A percentile compares a stretch with the other conserved stretches of the same genome.
phyloP scores from a whole-genome alignment of 495 filamentous ascomycete species.

The Penicillium robsamsonii region DNA sequence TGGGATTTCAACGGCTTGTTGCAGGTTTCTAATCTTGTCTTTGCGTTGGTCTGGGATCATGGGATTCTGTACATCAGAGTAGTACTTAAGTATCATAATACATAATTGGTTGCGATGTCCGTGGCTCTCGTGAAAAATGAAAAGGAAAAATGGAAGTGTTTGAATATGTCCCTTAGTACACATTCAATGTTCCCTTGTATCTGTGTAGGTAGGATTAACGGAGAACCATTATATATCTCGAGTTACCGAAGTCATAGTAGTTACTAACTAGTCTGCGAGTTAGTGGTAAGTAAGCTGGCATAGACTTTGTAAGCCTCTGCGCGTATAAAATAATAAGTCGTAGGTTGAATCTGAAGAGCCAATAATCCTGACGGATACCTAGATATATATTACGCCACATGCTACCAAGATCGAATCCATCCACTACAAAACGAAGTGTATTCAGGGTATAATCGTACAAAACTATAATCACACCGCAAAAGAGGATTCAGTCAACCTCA shows the following conservation, averaged over 20 bases:
- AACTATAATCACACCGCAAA: constrained; percentile 23
- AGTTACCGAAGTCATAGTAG: too few species aligned
- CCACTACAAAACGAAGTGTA: constrained; percentile 18
- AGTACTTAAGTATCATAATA: background rate
- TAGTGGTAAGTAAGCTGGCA: too few species aligned
- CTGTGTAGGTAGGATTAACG: too few species aligned
- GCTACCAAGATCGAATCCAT: background rate
- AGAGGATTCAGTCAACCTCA: background rate
- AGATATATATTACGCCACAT: background rate
- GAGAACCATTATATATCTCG: too few species aligned
- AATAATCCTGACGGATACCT: background rate
- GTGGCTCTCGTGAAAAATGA: background rate
- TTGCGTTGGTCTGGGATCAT: background rate
- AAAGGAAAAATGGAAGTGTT: background rate
- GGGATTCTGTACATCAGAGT: background rate
- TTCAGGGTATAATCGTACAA: constrained; percentile 37
- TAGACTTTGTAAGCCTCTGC: background rate
- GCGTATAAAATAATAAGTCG: background rate
- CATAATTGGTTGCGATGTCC: background rate
- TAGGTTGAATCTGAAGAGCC: background rate
- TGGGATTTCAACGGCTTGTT: background rate
- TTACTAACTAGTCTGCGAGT: too few species aligned
- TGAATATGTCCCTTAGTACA: background rate
- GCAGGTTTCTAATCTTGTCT: background rate
- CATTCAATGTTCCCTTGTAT: too few species aligned